phyloP scores from a whole-genome alignment of 1,284 basidiomycete genomes.

The Takashimella koratensis region DNA sequence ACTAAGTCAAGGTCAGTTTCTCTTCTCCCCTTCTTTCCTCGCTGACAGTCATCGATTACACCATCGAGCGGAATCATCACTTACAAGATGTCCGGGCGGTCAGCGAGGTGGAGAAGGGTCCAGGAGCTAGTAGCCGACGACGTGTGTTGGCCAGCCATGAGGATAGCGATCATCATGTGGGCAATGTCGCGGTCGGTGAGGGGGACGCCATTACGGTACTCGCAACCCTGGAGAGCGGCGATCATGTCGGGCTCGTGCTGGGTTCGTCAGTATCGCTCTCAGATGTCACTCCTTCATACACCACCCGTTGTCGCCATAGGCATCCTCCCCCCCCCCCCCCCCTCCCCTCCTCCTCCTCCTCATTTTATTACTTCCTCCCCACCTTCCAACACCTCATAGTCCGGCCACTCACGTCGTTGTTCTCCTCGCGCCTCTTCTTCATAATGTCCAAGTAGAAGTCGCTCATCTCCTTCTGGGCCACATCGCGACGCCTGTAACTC shows the following conservation, averaged over 20 bases:
- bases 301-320: too few species aligned
- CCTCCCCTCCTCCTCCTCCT: too few species aligned
- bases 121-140: conserved; percentile 88
- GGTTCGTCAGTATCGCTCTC: conserved; percentile 6
- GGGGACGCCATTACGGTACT: conserved; percentile 76
- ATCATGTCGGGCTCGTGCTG: conserved; percentile 89
- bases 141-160: conserved; percentile 99
- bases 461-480: conserved; percentile 89
- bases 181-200: conserved; percentile 89
- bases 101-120: conserved; percentile 87
- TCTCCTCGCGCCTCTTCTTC: conserved; percentile 63
- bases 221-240: conserved; percentile 75
- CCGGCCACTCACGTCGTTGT: conserved; percentile 52
- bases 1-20: conserved; percentile 45
- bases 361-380: too few species aligned
- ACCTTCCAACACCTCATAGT: too few species aligned
- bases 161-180: conserved; percentile 62
- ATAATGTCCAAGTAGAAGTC: conserved; percentile 91
- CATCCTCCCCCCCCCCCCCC: too few species aligned
- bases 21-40: not conserved
- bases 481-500: conserved; percentile 80
- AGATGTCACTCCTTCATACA: too few species aligned
- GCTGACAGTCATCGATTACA: too few species aligned
- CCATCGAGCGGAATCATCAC: too few species aligned
- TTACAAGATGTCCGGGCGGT: conserved; percentile 69